These are phyloP conservation scores for Nicotiana knightiana DNA, from an alignment of 257 asterid species.

Conservation along the genomic window DNA sequence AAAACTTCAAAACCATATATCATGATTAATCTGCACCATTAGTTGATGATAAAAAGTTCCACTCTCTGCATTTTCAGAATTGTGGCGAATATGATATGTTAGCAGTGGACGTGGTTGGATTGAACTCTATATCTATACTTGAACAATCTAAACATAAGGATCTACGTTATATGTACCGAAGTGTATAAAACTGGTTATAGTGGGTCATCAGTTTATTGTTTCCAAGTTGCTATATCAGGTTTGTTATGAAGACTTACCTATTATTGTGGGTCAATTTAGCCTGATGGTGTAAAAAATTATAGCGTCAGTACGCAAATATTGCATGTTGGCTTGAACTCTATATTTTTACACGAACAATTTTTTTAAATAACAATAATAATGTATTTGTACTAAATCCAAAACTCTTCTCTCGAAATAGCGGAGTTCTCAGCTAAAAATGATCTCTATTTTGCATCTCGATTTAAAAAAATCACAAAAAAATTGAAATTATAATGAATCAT, in stretches of 20 bases:
- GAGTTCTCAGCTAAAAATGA: not conserved
- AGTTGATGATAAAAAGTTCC: not conserved
- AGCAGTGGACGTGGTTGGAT: not conserved
- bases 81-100: not conserved
- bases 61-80: not conserved
- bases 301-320: no score
- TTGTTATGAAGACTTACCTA: no score
- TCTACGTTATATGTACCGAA: no score
- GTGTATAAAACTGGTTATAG: no score
- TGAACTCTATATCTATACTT: not conserved
- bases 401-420: not conserved
- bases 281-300: no score
- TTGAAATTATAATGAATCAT: not conserved
- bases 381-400: not conserved
- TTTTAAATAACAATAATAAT: no score
- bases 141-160: not conserved
- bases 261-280: no score
- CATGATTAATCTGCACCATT: not conserved
- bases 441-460: not conserved
- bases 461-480: not conserved
- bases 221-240: no score
- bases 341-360: not conserved
- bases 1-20: not conserved
- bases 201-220: no score
- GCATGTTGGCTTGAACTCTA: not conserved